Evolutionary conservation across 179 eudicot species (phyloP).

Genomic region (Corrigiola litoralis): DNA sequence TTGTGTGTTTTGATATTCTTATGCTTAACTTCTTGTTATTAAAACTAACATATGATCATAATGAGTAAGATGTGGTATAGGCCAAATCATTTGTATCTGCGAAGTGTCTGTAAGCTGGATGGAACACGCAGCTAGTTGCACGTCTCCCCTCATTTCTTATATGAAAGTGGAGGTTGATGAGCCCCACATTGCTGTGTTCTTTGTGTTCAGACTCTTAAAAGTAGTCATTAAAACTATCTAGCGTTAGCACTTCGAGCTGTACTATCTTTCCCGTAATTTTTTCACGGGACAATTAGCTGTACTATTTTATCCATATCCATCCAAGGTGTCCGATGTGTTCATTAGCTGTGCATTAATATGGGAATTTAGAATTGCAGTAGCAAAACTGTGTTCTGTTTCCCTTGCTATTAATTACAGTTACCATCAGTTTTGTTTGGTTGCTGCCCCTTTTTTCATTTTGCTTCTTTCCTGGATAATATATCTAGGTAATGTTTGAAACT

Average conservation of each 20-base stretch:
- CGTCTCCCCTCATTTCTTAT: too few species aligned
- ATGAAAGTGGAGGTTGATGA: not conserved
- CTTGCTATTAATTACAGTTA: not conserved
- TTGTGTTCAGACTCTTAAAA: not conserved
- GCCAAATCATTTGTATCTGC: not conserved
- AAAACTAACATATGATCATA: not conserved
- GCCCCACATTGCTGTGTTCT: not conserved
- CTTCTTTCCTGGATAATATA: not conserved
- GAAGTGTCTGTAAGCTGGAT: not conserved
- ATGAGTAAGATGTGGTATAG: not conserved
- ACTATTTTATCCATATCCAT: too few species aligned
- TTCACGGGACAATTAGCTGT: too few species aligned
- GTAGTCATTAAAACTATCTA: not conserved
- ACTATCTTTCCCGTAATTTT: too few species aligned
- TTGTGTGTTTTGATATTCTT: not conserved
- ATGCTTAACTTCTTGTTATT: not conserved
- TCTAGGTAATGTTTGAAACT: not conserved
- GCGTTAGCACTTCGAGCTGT: too few species aligned
- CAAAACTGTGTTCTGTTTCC: not conserved
- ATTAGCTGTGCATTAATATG: too few species aligned
- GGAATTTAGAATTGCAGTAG: constrained; percentile 3
- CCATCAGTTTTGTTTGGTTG: not conserved
- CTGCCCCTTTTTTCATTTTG: not conserved
- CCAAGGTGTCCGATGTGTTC: too few species aligned
- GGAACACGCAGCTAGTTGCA: not conserved